Evolutionary conservation across 352 stramenopile genomes (phyloP), one percentile per base, ranked within the genome.

Genomic region (Thalassiosira sp.): DNA sequence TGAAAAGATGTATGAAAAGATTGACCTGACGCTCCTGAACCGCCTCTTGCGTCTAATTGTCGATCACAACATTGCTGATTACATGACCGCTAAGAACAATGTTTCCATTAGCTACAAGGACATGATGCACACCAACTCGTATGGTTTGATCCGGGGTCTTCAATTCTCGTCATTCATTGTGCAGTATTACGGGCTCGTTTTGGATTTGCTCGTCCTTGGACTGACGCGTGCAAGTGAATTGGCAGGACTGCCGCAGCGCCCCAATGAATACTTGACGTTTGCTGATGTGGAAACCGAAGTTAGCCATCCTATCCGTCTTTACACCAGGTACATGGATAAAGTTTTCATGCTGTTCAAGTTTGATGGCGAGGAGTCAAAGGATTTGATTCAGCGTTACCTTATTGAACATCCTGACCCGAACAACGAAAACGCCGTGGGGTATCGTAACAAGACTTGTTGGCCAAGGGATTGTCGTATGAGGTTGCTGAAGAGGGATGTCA

Each of bases 401-500:
- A 99, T 98, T 10, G 97, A 99, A 81, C 96, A 99, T 75, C 97
- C 97, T 18, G 97, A 99, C 84, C 97, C 97, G 8, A 99, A 99
- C 88, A 99, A 99, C 85, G 97, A 99, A 75, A 99, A 99, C 76
- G 95, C 99, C 43, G 97, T 99, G 31, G 97, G 97, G 0, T 99
- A 99, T 90, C 98, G 98, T 79, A 99, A 99, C 90, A 99, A 99
- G 82, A 99, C 98, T 80, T 99, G 97, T 81, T 99, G 97, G 97
- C 97, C 97, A 25, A 93, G 97, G 52, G 97, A 99, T 82, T 97
- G 96, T 35, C 94, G 97, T 35, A 99, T 99, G 97, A 94, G 97
- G 16, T 82, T 99, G 61, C 97, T 99, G 89, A 99, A 99, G 84
- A 96, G 99, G 58, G 97, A 99, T 85, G 97, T 99, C 2, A 99